Evolutionary conservation across 345 rosid genomes (phyloP).

Genomic region (Mercurialis annua): DNA sequence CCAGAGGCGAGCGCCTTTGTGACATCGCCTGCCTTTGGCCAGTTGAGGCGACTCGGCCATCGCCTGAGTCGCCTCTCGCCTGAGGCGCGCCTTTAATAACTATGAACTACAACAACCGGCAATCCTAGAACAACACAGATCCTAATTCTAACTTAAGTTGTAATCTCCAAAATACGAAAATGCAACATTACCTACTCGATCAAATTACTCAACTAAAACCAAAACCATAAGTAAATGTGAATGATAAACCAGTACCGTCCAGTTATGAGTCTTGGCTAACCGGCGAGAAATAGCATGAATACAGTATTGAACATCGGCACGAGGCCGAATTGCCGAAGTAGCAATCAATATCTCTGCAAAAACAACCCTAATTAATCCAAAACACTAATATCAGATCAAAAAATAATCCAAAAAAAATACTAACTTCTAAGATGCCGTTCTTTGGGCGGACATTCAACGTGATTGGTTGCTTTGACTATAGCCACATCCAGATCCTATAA

Average conservation of each 20-base stretch:
- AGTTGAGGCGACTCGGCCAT: too few species aligned
- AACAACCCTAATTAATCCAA: background rate
- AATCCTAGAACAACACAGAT: too few species aligned
- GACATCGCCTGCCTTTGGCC: too few species aligned
- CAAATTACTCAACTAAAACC: background rate
- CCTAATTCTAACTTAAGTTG: too few species aligned
- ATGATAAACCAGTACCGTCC: slow-evolving; percentile 52
- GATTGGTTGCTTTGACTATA: slow-evolving; percentile 92
- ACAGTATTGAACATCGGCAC: slow-evolving; percentile 91
- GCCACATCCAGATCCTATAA: slow-evolving; percentile 97
- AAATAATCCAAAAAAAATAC: slow-evolving; percentile 12
- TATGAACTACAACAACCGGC: too few species aligned
- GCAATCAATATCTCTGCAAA: slow-evolving; percentile 67
- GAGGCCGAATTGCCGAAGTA: slow-evolving; percentile 71
- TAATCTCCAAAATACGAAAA: too few species aligned
- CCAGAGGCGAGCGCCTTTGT: too few species aligned
- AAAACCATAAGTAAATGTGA: background rate
- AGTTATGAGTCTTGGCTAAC: slow-evolving; percentile 76
- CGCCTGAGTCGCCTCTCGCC: too few species aligned
- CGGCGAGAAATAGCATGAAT: slow-evolving; percentile 80
- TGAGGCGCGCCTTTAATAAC: too few species aligned
- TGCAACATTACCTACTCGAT: too few species aligned
- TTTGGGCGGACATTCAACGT: slow-evolving; percentile 97
- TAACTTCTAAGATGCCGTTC: slow-evolving; percentile 90
- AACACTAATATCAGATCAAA: slow-evolving; percentile 25